phyloP scores from a whole-genome alignment of 2,329 filamentous ascomycete species.

The Phialemoniopsis sp. region DNA sequence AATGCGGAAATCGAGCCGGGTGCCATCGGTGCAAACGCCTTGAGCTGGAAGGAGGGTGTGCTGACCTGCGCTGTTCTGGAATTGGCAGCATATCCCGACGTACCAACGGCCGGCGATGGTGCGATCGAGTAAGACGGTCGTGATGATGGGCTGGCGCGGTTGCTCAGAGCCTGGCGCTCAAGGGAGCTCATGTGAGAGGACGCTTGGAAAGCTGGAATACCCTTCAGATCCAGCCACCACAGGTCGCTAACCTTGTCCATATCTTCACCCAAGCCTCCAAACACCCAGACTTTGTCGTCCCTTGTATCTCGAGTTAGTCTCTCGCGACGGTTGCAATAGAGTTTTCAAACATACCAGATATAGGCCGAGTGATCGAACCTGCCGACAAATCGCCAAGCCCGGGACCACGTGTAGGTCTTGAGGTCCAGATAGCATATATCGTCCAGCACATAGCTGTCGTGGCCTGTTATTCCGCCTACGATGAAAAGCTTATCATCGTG shows the following conservation, averaged over 20 bases:
- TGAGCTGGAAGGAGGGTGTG: constrained; percentile 61
- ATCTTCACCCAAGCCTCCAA: constrained; percentile 88
- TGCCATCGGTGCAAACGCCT: constrained; percentile 75
- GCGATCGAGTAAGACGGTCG: constrained; percentile 47
- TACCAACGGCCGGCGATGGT: constrained; percentile 46
- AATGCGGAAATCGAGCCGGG: constrained; percentile 87
- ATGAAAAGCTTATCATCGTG: constrained; percentile 97
- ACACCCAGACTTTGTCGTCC: constrained; percentile 90
- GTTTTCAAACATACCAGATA: constrained; percentile 58
- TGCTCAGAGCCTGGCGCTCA: constrained; percentile 34
- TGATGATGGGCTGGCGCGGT: constrained; percentile 43
- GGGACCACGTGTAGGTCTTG: constrained; percentile 97
- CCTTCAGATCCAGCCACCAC: constrained; percentile 96
- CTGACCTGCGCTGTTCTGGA: constrained; percentile 65
- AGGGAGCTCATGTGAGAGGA: constrained; percentile 52
- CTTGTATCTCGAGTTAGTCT: constrained; percentile 17
- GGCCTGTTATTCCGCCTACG: constrained; percentile 89
- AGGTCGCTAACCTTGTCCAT: constrained; percentile 97
- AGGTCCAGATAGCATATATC: constrained; percentile 96
- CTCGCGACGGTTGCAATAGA: background rate
- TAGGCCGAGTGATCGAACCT: constrained; percentile 94
- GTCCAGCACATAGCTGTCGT: constrained; percentile 87
- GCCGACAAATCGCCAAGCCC: constrained; percentile 90
- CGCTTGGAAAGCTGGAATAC: constrained; percentile 78
- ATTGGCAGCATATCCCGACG: constrained; percentile 64